Base-by-base conservation (phyloP, 2,329 filamentous ascomycete genomes). In the Hypoxylon sp. region DNA sequence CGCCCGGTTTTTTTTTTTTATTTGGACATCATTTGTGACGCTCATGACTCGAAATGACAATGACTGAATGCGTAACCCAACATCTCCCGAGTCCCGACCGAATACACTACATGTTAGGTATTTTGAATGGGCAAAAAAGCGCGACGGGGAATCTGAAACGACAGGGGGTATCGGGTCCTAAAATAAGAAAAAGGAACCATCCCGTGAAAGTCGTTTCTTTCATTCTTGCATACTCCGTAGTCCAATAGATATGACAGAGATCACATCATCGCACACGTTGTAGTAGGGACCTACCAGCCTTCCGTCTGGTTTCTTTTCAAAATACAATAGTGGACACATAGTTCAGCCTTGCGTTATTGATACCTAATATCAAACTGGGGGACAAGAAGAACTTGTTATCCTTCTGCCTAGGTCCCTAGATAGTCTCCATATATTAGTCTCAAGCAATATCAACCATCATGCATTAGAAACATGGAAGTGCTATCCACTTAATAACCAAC, bases 121-220 rank as follows among this genome's bases (percentile, higher is more conserved):
- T 49, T 19, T 45, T 45, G 32, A 63, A 60, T 43, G 48, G 49
- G 36, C 36, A 55, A 63, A 55, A 52, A 50, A 48, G 36, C 43
- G 45, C 34, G 41, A 65, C 30, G 17, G 50, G 36, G 13, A 50
- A 58, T 52, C 58, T 69, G 67, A 69, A 69, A 69, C 67, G 56
- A 60, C 63, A 67, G 41, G 67, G 67, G 60, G 43, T 63, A 3
- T 49, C 30, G 28, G 63, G 60, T 57, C 67, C 63, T 64, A 64
- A 67, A 69, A 67, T 69, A 69, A 58, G 57, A 63, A 59, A 50
- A 58, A n/a, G 19, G 52, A n/a, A 34, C 50, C 30, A 60, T 60
- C 51, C 56, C 59, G 30, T 49, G 63, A 56, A 51, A 53, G 55
- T 25, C 48, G 52, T 67, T 60, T 52, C 30, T 57, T 52, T 63